Evolutionary conservation across 139 green algal genomes (phyloP), one percentile per base, ranked within the genome.

Genomic region (Haematococcus lacustris): DNA sequence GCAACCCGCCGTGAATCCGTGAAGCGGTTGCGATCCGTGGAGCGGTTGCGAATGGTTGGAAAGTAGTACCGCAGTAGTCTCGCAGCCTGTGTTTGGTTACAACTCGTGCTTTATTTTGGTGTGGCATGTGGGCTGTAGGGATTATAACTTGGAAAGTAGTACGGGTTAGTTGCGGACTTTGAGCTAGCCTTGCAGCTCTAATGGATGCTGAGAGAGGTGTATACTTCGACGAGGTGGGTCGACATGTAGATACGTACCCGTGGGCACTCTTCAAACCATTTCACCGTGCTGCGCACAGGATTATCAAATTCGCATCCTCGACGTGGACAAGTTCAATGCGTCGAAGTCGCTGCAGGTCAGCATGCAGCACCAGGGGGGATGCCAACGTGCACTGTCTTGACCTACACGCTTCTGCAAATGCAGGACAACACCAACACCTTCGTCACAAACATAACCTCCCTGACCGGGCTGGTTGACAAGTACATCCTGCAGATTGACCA

Each of bases 391-490:
- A 26, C 9, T 64, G 53, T 4, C 17, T 7, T 39, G 39, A 70
- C 6, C 5, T 70, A 38, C 66, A 28, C n/a, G 9, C 35, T 66
- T 28, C 2, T 35, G 57, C 28, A 17, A 17, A 1, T 69, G 32
- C 83, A 88, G 83, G 83, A 86, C 37, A 85, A 88, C 73, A 83
- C 77, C 25, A 80, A 81, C 39, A 61, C 76, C 0, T 86, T 88
- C 32, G 63, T 88, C 32, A 82, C 38, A 47, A 88, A 84, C 66
- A 84, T 88, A 25, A 71, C 83, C 66, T 62, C 74, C 33, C 71
- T 88, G 28, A 77, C 85, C 53, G 43, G 51, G n/a, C 64, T 82
- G 0, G 83, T 88, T 9, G 74, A 78, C 23, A 86, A 86, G 67
- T 85, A 86, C 59, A 77, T 86, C 2, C 70, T 76, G 13, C 73